Conservation (phyloP, 169 alveolate genomes). For the Theileria sp. region DNA sequence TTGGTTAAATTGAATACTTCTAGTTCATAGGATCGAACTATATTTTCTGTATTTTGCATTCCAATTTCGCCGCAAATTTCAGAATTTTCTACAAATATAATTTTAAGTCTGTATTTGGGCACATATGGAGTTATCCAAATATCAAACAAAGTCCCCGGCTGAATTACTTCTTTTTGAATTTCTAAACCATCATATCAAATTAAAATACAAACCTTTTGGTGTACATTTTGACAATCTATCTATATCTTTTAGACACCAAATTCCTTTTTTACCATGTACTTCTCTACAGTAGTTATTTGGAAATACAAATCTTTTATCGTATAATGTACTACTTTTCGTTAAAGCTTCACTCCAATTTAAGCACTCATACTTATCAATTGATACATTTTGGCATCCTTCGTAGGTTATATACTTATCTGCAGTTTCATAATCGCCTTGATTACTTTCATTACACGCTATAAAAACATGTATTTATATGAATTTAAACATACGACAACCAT, state of each 20-base stretch:
- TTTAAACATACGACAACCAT: conserved; percentile 46
- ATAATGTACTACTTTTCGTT: neutral
- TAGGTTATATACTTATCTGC: conserved; percentile 5
- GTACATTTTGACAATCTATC: conserved; percentile 15
- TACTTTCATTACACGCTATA: conserved; percentile 27
- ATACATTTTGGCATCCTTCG: conserved; percentile 32
- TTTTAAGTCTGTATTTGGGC: conserved; percentile 24
- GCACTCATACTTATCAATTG: conserved; percentile 13
- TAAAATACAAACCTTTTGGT: neutral
- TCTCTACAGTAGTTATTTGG: conserved; percentile 55
- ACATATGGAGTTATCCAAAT: conserved; percentile 58
- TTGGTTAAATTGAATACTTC: conserved; percentile 42
- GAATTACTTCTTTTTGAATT: conserved; percentile 8
- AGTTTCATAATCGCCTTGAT: neutral
- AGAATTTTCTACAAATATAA: conserved; percentile 9
- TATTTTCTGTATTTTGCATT: neutral
- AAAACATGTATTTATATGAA: neutral
- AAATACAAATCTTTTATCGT: conserved; percentile 6
- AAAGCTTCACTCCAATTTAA: conserved; percentile 10
- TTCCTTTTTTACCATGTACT: neutral
- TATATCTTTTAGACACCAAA: conserved; percentile 6
- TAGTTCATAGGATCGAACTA: conserved; percentile 20
- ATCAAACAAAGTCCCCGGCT: conserved; percentile 55
- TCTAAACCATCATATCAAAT: neutral
- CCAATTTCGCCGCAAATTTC: conserved; percentile 14